phyloP scores from a whole-genome alignment of 2,329 filamentous ascomycete genomes.

The Colletotrichum camelliae region DNA sequence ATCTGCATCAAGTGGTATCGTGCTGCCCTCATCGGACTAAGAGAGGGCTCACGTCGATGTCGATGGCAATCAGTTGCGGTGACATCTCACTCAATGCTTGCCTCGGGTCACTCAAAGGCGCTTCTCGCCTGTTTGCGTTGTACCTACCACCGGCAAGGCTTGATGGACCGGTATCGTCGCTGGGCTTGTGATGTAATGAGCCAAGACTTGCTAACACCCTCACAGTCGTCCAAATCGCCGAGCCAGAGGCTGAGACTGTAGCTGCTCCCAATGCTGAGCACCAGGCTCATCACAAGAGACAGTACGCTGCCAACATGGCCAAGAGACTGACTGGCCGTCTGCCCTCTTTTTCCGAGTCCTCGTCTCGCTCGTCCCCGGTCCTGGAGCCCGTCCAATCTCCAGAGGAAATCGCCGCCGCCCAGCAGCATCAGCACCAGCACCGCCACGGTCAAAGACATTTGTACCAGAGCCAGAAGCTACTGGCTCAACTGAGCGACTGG shows the following conservation, averaged over 20 bases:
- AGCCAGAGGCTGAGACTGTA: slow-evolving; percentile 41
- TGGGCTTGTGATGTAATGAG: not conserved
- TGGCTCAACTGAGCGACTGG: slow-evolving; percentile 83
- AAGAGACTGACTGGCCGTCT: slow-evolving; percentile 47
- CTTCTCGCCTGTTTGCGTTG: not conserved
- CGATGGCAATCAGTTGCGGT: not conserved
- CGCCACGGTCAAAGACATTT: slow-evolving; percentile 41
- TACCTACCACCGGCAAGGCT: not conserved
- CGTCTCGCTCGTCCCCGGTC: slow-evolving; percentile 50
- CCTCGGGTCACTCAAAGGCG: slow-evolving; percentile 26
- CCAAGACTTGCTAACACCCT: slow-evolving; percentile 20
- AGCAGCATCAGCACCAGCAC: slow-evolving; percentile 27
- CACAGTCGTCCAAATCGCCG: slow-evolving; percentile 63
- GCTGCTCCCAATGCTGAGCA: slow-evolving; percentile 36
- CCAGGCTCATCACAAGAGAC: slow-evolving; percentile 39
- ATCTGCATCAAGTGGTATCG: slow-evolving; percentile 17
- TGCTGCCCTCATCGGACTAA: not conserved
- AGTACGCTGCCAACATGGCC: slow-evolving; percentile 48
- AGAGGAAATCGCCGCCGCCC: slow-evolving; percentile 26
- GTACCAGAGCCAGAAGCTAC: slow-evolving; percentile 57
- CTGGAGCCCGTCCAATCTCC: slow-evolving; percentile 33
- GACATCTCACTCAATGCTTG: not conserved
- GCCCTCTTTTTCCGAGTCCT: slow-evolving; percentile 34
- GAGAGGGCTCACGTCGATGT: not conserved
- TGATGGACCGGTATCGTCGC: slow-evolving; percentile 21